Evolutionary conservation across 2,329 filamentous ascomycete species (phyloP).

Genomic region (Ophiostoma pallidulum): DNA sequence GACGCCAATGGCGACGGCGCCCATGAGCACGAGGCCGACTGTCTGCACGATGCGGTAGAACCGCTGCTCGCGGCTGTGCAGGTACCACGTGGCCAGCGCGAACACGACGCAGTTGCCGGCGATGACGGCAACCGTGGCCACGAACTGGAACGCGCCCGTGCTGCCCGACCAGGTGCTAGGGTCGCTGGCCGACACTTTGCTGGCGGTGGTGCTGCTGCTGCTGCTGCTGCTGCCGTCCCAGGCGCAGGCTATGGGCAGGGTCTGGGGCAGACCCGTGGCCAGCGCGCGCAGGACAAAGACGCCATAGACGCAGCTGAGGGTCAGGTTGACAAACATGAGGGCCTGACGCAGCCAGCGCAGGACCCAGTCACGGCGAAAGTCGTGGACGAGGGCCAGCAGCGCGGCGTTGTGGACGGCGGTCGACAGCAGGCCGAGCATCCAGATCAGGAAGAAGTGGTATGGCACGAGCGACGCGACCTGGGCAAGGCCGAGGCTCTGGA

Average conservation of each 20-base stretch:
- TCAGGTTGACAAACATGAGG: conserved; percentile 57
- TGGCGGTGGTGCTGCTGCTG: conserved; percentile 13
- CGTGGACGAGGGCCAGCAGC: conserved; percentile 53
- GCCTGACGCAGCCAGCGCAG: conserved; percentile 55
- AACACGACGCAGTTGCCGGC: conserved; percentile 51
- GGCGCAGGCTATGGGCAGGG: conserved; percentile 51
- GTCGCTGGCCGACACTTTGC: conserved; percentile 20
- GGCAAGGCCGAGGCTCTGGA: conserved; percentile 53
- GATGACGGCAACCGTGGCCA: conserved; percentile 53
- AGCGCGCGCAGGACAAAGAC: conserved; percentile 49
- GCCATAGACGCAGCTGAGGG: conserved; percentile 46
- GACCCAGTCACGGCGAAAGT: conserved; percentile 58
- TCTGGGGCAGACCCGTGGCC: conserved; percentile 37
- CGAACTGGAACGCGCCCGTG: conserved; percentile 39
- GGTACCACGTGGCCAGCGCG: conserved; percentile 51
- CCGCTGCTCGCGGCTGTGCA: conserved; percentile 44
- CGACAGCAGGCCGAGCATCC: conserved; percentile 56
- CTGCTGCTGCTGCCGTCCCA: conserved; percentile 32
- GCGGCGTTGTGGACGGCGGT: conserved; percentile 58
- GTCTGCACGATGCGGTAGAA: conserved; percentile 48
- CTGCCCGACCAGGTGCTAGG: conserved; percentile 1
- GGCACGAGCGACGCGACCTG: conserved; percentile 49
- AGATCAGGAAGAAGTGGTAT: conserved; percentile 64
- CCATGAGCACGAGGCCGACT: conserved; percentile 45
- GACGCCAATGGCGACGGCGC: conserved; percentile 48